phyloP scores from a whole-genome alignment of 2,329 filamentous ascomycete genomes.

The Colletotrichum shisoi region DNA sequence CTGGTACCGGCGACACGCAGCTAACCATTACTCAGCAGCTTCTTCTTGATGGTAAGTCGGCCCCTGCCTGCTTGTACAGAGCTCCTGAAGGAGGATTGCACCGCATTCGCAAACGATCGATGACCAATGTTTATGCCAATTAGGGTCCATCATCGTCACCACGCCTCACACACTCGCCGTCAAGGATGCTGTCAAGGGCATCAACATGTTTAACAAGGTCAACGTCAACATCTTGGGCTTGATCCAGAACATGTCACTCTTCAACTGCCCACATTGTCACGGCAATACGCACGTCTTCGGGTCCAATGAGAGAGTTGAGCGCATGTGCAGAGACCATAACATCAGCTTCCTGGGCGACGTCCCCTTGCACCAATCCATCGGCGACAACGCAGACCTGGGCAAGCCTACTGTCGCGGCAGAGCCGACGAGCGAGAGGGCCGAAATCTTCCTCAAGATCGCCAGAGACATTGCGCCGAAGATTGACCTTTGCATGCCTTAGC shows the following conservation, averaged over 20 bases:
- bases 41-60: slow-evolving; percentile 75
- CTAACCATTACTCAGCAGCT: slow-evolving; percentile 97
- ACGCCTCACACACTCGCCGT: slow-evolving; percentile 94
- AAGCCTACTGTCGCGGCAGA: slow-evolving; percentile 91
- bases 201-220: slow-evolving; percentile 91
- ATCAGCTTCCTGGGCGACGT: slow-evolving; percentile 89
- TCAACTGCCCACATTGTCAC: slow-evolving; percentile 79
- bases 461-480: slow-evolving; percentile 60
- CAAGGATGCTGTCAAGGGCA: slow-evolving; percentile 88
- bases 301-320: slow-evolving; percentile 67
- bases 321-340: slow-evolving; percentile 73
- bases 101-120: neutral
- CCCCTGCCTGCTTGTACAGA: neutral
- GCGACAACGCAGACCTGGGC: slow-evolving; percentile 84
- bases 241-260: slow-evolving; percentile 91
- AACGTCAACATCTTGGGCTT: slow-evolving; percentile 82
- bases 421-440: slow-evolving; percentile 75
- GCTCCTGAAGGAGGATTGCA: too few species aligned
- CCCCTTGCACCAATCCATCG: slow-evolving; percentile 85
- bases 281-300: slow-evolving; percentile 80
- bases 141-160: slow-evolving; percentile 83
- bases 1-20: slow-evolving; percentile 94
- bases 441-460: slow-evolving; percentile 76
- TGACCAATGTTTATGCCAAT: slow-evolving; percentile 7
- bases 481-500: slow-evolving; percentile 29